Evolutionary conservation across 2,329 filamentous ascomycete species (phyloP).

Genomic region (Cucurbitaria berberidis): DNA sequence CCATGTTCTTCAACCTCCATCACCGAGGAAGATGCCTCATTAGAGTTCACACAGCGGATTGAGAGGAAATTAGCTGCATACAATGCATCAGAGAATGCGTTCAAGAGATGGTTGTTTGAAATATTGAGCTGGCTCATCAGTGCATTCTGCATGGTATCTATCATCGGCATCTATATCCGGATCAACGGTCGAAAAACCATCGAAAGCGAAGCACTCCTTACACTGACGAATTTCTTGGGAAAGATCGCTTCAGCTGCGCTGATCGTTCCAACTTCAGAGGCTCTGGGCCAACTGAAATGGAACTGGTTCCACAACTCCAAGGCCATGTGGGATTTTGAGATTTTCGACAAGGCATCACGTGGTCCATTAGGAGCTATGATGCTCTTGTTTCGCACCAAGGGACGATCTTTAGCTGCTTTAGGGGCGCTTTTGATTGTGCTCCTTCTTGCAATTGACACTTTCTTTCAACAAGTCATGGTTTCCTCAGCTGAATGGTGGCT

Average conservation of each 20-base stretch:
- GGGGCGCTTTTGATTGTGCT: constrained; percentile 8
- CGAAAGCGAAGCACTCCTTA: constrained; percentile 2
- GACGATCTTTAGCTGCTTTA: constrained; percentile 17
- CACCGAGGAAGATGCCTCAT: constrained; percentile 12
- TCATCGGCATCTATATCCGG: constrained; percentile 10
- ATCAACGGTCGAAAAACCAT: constrained; percentile 2
- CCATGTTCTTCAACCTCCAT: background rate
- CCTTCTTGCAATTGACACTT: constrained; percentile 23
- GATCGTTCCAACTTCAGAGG: constrained; percentile 30
- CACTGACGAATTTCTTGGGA: constrained; percentile 14
- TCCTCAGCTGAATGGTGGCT: constrained; percentile 12
- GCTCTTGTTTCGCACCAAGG: constrained; percentile 21
- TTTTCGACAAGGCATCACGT: constrained; percentile 34
- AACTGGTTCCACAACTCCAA: constrained; percentile 23
- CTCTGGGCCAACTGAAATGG: constrained; percentile 38
- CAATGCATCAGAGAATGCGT: constrained; percentile 23
- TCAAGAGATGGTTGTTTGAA: constrained; percentile 39
- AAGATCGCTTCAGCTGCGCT: constrained; percentile 29
- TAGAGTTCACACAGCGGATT: constrained; percentile 25
- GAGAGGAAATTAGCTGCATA: constrained; percentile 32
- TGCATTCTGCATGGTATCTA: constrained; percentile 35
- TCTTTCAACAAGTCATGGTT: constrained; percentile 39
- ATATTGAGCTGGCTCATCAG: constrained; percentile 36
- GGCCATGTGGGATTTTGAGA: constrained; percentile 41
- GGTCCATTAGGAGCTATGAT: constrained; percentile 19